Percentiles rank a stretch among this genome's conserved stretches.
Conservation (phyloP, 345 rosid genomes). For the Dipteronia sinensis region DNA sequence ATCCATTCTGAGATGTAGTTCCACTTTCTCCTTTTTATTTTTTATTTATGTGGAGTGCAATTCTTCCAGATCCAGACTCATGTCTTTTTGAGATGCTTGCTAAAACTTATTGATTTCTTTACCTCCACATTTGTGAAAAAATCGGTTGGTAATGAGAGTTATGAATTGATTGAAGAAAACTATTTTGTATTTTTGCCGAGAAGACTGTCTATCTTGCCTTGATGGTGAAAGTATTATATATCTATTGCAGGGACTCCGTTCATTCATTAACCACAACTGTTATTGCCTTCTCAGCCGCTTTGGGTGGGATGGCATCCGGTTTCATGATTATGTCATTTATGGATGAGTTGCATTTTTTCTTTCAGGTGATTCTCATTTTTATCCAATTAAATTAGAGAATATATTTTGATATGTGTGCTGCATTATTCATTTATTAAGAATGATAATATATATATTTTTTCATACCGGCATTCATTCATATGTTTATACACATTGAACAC, state of each 20-base stretch:
- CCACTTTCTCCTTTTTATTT: background rate
- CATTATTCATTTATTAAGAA: background rate
- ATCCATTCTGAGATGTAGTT: background rate
- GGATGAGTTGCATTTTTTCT: constrained; percentile 60
- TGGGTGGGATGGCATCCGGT: constrained; percentile 60
- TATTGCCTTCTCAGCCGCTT: constrained; percentile 51
- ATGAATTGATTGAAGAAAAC: constrained; percentile 22
- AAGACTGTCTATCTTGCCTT: constrained; percentile 10
- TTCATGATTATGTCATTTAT: constrained; percentile 44
- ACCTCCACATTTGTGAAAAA: constrained; percentile 5
- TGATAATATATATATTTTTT: background rate
- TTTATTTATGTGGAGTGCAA: background rate
- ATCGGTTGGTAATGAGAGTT: constrained; percentile 4
- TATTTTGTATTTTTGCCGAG: constrained; percentile 10
- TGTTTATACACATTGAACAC: background rate
- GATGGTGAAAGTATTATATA: constrained; percentile 21
- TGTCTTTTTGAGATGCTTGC: constrained; percentile 6
- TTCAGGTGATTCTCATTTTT: constrained; percentile 55
- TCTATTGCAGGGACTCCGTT: constrained; percentile 67
- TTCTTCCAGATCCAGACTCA: background rate
- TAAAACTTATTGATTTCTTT: background rate
- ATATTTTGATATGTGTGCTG: background rate
- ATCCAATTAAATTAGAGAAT: constrained; percentile 11
- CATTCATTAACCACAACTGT: constrained; percentile 54
- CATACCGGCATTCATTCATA: background rate